These are phyloP conservation scores for Xylariaceae sp. DNA, from an alignment of 2,329 filamentous ascomycete species.

Conservation along the genomic window DNA sequence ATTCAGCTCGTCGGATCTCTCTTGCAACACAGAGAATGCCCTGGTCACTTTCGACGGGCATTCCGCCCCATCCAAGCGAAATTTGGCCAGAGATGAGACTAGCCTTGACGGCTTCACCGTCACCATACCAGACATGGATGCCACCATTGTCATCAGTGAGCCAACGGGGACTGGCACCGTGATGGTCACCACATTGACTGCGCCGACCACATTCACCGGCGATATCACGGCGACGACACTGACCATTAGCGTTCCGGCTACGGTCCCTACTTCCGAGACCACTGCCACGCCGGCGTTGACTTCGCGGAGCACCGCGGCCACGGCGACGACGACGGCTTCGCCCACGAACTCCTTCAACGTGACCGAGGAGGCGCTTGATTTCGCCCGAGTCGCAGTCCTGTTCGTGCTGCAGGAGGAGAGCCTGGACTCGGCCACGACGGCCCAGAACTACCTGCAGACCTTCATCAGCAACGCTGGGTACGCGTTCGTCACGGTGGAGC, in stretches of 20 bases:
- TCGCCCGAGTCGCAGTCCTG: conserved; percentile 54
- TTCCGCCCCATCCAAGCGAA: conserved; percentile 28
- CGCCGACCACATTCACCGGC: neutral
- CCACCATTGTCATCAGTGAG: conserved; percentile 25
- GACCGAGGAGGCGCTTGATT: conserved; percentile 52
- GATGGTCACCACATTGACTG: neutral
- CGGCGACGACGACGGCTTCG: conserved; percentile 15
- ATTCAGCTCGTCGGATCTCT: conserved; percentile 67
- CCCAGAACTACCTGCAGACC: conserved; percentile 45
- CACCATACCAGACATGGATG: conserved; percentile 23
- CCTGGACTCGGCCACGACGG: conserved; percentile 41
- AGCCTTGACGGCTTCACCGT: conserved; percentile 29
- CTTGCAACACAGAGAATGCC: conserved; percentile 78
- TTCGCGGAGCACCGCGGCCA: conserved; percentile 12
- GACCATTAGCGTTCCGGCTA: conserved; percentile 11
- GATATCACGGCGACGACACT: conserved; percentile 24
- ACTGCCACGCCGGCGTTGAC: conserved; percentile 18
- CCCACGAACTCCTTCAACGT: conserved; percentile 36
- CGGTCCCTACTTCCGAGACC: conserved; percentile 8
- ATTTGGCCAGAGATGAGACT: conserved; percentile 11
- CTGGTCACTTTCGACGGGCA: conserved; percentile 73
- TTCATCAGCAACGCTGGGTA: conserved; percentile 41
- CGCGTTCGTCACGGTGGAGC: conserved; percentile 19
- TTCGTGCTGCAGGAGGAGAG: conserved; percentile 52
- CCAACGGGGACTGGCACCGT: conserved; percentile 14